Evolutionary conservation across 257 asterid genomes (phyloP), one percentile per base, ranked within the genome.

Genomic region (Fraxinus anomala): DNA sequence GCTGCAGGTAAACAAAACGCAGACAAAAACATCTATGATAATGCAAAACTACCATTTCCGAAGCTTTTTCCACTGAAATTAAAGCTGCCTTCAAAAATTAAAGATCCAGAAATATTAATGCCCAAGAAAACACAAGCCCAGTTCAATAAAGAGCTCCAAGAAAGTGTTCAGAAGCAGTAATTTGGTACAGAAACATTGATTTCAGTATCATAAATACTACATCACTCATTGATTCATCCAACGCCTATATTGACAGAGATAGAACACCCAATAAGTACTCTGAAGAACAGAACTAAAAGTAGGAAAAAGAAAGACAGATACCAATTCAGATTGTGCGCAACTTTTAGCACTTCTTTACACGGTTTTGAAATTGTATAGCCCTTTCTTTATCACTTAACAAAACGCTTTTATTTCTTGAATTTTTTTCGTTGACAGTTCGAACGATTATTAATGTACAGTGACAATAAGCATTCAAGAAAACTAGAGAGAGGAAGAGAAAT

Each of bases 291-390:
- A 83, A 80, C 79, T 67, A 76, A 80, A 85, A 83, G 86, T 76
- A 84, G 86, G 82, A 44, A 81, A 79, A 76, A 82, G 88, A 24
- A 65, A 59, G 80, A 78, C 81, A 86, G 82, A 82, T 84, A 88
- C 92, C 89, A 82, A 84, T 88, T 84, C 78, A 83, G 86, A 81
- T 85, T 78, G 81, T 79, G 88, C 79, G 85, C 81, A 79, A 36
- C 89, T 82, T 83, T 77, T 81, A 74, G 83, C 78, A 77, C 72
- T 78, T 71, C 59, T 31, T 78, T 76, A 76, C 82, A 77, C 80
- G 68, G 74, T 49, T 71, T 67, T 72, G 14, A 83, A 40, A 40
- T 40, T 40, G 49, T 13, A 70, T 76, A 81, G 73, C 85, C 77
- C 77, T 47, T 66, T 80, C 54, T 74, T 74, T 39, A 33, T 14